Evolutionary conservation across 78 protist species (phyloP).

Genomic region (Pelomyxa schiedti): DNA sequence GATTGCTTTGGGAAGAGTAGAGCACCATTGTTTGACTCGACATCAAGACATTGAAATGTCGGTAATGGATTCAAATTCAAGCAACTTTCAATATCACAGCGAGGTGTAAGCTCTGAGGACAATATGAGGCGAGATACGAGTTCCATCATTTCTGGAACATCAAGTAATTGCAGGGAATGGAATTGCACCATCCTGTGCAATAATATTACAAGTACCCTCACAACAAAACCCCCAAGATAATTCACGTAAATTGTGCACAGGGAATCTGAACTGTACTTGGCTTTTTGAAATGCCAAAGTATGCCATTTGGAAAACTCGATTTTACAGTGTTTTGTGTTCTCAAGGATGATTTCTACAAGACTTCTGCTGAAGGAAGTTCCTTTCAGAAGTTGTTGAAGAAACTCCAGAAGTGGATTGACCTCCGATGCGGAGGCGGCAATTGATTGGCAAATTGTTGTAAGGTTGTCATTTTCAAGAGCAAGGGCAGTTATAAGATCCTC

Average conservation of each 20-base stretch:
- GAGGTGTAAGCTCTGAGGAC: not conserved
- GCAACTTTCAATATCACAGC: slow-evolving; percentile 1
- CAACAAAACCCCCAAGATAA: slow-evolving; percentile 5
- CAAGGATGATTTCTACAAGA: not conserved
- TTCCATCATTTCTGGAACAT: not conserved
- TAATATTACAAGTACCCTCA: slow-evolving; percentile 2
- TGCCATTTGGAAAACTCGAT: slow-evolving; percentile 1
- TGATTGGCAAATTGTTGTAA: slow-evolving; percentile 7
- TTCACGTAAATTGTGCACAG: slow-evolving; percentile 3
- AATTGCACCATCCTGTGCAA: slow-evolving; percentile 7
- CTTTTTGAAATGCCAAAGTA: slow-evolving; percentile 16
- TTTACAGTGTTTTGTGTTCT: not conserved
- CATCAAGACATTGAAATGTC: not conserved
- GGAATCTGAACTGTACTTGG: slow-evolving; percentile 7
- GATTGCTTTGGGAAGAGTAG: slow-evolving; percentile 11
- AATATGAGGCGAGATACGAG: not conserved
- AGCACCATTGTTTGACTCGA: slow-evolving; percentile 1
- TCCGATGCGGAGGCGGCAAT: slow-evolving; percentile 2
- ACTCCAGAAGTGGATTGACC: not conserved
- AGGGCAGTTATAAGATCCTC: not conserved
- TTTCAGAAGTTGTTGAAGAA: not conserved
- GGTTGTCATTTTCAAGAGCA: not conserved
- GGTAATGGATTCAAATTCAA: not conserved
- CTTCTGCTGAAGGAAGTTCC: not conserved
- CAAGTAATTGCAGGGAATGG: slow-evolving; percentile 6